A percentile compares a stretch with the other conserved stretches of the same genome.
Conservation (phyloP, 1,284 basidiomycete species). For the Ustilago esculenta region DNA sequence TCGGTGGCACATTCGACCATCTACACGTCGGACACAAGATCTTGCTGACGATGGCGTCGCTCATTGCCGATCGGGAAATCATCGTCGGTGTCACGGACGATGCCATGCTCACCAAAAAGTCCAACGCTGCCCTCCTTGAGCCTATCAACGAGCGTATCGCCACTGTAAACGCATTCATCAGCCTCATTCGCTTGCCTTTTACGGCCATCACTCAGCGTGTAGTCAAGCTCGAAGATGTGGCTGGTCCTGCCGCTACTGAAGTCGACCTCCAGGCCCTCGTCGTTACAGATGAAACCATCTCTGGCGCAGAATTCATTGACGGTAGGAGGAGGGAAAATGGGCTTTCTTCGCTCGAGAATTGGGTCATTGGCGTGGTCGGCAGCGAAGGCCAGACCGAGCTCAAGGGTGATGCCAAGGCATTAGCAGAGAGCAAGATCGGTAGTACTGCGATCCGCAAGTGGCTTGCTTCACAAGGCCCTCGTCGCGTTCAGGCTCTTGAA, state of each 20-base stretch:
- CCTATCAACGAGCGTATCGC: constrained; percentile 69
- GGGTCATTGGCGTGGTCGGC: constrained; percentile 60
- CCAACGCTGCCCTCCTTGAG: constrained; percentile 78
- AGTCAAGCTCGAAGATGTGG: constrained; percentile 58
- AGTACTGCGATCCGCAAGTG: constrained; percentile 63
- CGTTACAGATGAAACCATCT: constrained; percentile 62
- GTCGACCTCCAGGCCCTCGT: constrained; percentile 55
- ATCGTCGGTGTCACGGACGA: constrained; percentile 88
- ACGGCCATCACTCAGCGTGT: constrained; percentile 42
- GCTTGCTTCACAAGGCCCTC: constrained; percentile 39
- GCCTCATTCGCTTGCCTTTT: constrained; percentile 37
- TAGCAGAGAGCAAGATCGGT: constrained; percentile 61
- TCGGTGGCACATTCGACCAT: constrained; percentile 93
- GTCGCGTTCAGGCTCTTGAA: constrained; percentile 30
- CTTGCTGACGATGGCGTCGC: constrained; percentile 87
- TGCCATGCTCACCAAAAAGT: constrained; percentile 78
- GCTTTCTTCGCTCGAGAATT: constrained; percentile 40
- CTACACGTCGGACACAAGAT: constrained; percentile 98
- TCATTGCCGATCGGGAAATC: constrained; percentile 80
- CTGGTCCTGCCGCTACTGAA: constrained; percentile 62
- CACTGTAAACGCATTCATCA: constrained; percentile 55
- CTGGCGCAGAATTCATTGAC: constrained; percentile 57
- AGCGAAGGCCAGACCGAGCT: constrained; percentile 55
- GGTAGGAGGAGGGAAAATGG: constrained; percentile 48
- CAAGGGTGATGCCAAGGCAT: constrained; percentile 53